Evolutionary conservation across 1,284 basidiomycete species (phyloP).

Genomic region (Porogramme epimiltina): DNA sequence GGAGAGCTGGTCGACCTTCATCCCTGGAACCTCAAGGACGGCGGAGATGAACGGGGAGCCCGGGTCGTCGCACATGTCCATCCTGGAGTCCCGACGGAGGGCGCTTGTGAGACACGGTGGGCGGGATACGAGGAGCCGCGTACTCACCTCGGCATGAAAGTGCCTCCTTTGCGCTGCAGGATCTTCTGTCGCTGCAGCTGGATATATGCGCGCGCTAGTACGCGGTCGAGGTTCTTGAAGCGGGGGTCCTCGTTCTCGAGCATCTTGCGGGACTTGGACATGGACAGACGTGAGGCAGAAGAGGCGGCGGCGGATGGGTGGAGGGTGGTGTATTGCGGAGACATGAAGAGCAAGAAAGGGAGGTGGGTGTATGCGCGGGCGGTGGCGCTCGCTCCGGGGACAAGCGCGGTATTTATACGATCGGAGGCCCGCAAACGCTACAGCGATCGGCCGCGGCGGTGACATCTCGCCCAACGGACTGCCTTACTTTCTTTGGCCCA

Average conservation of each 20-base stretch:
- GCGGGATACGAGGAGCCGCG: background rate
- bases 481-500: background rate
- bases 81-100: conserved; percentile 34
- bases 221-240: conserved; percentile 13
- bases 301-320: background rate
- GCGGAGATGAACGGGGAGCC: conserved; percentile 42
- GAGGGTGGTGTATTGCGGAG: conserved; percentile 16
- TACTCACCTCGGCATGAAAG: conserved; percentile 16
- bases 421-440: conserved; percentile 1
- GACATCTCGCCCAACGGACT: background rate
- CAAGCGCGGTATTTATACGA: conserved; percentile 9
- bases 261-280: conserved; percentile 11
- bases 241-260: conserved; percentile 13
- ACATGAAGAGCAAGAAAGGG: conserved; percentile 10
- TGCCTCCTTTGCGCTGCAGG: conserved; percentile 8
- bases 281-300: background rate
- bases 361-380: background rate
- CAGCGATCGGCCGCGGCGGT: background rate
- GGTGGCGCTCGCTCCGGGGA: background rate
- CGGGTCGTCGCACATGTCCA: conserved; percentile 55
- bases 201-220: conserved; percentile 17
- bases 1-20: conserved; percentile 48
- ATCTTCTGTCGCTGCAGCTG: conserved; percentile 8
- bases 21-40: conserved; percentile 58
- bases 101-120: background rate